These are phyloP conservation scores for Zygosaccharomyces rouxii DNA, from an alignment of 805 yeast species.

Conservation along the genomic window DNA sequence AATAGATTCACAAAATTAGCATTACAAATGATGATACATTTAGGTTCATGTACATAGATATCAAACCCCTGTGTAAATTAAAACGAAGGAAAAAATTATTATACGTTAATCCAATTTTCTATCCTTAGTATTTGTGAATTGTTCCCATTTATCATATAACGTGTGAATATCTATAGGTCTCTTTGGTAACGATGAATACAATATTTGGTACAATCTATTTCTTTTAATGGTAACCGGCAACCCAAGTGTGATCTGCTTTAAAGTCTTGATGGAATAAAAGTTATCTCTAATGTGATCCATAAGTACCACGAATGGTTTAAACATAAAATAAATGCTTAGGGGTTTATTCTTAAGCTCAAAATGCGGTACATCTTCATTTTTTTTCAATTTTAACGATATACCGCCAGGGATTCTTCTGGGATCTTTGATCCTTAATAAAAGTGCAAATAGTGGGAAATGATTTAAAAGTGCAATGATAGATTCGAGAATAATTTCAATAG, in stretches of 20 bases:
- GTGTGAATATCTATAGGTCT: constrained; percentile 29
- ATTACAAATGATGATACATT: neutral
- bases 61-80: neutral
- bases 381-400: constrained; percentile 32
- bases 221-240: constrained; percentile 43
- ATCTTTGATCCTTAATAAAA: constrained; percentile 75
- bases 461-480: constrained; percentile 60
- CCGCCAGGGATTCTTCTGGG: constrained; percentile 66
- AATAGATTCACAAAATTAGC: constrained; percentile 3
- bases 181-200: constrained; percentile 51
- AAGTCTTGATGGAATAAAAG: constrained; percentile 41
- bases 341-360: constrained; percentile 43
- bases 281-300: constrained; percentile 39
- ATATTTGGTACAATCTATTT: constrained; percentile 43
- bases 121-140: neutral
- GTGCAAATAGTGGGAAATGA: constrained; percentile 81
- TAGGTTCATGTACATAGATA: constrained; percentile 12
- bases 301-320: constrained; percentile 44
- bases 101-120: constrained; percentile 1
- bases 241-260: constrained; percentile 44
- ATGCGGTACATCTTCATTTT: constrained; percentile 14
- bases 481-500: constrained; percentile 50
- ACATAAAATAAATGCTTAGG: constrained; percentile 41
- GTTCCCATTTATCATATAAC: constrained; percentile 19
- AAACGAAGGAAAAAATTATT: neutral